Percentiles rank a stretch among this genome's conserved stretches.
Evolutionary conservation across 202 grass and related monocot genomes (phyloP).

Genomic region (Eragrostis tef): DNA sequence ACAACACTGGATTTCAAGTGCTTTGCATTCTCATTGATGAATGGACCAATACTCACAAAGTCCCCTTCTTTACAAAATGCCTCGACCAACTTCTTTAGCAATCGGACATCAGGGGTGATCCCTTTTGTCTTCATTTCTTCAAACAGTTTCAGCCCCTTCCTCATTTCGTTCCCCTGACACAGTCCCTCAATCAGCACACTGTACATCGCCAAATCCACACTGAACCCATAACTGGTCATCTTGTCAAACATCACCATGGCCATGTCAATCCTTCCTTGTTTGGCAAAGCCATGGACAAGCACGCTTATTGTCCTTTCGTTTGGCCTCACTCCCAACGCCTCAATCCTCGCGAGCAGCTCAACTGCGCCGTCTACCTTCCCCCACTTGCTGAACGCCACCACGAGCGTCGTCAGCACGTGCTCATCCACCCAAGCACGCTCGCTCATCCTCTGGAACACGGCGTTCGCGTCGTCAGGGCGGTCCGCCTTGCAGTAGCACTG

Average conservation of each 20-base stretch:
- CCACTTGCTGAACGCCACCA: conserved; percentile 81
- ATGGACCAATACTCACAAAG: conserved; percentile 38
- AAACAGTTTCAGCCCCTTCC: conserved; percentile 56
- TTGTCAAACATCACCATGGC: conserved; percentile 70
- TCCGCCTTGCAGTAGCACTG: conserved; percentile 69
- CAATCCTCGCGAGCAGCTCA: conserved; percentile 75
- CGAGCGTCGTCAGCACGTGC: conserved; percentile 67
- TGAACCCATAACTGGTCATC: conserved; percentile 60
- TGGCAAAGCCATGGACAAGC: conserved; percentile 69
- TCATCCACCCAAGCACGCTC: conserved; percentile 61
- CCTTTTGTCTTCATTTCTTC: conserved; percentile 67
- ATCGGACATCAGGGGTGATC: conserved; percentile 54
- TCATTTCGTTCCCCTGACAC: conserved; percentile 55
- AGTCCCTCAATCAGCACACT: conserved; percentile 71
- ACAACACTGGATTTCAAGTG: conserved; percentile 42
- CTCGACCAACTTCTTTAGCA: conserved; percentile 64
- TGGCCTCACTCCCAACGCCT: conserved; percentile 44
- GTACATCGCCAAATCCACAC: conserved; percentile 67
- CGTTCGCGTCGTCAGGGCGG: conserved; percentile 46
- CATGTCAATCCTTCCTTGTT: conserved; percentile 62
- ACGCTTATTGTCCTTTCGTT: conserved; percentile 67
- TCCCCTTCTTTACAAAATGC: conserved; percentile 55
- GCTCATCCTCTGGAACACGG: conserved; percentile 69
- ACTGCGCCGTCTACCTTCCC: conserved; percentile 56
- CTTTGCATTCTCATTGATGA: conserved; percentile 59